Base-by-base conservation (phyloP, 345 rosid genomes). In the Populus tremula region DNA sequence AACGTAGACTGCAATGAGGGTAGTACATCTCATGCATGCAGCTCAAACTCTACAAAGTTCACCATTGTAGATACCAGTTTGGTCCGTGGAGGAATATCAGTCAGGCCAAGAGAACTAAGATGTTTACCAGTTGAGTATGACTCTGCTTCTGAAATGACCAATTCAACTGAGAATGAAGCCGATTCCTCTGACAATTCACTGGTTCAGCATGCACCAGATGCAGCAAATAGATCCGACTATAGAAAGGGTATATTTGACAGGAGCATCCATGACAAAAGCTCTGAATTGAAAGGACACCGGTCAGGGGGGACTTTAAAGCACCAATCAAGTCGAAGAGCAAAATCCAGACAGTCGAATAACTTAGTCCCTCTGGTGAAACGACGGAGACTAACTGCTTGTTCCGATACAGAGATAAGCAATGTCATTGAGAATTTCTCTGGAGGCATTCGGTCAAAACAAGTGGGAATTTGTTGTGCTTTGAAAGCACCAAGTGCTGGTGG, bases 11-110 rank as follows among this genome's bases (percentile, higher is more conserved):
- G 67, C 45, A 70, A 50, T 53, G 75, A 79, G 70, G 73, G 45
- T 41, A 70, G 39, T 56, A 62, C 25, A 71, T 54, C 36, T 18
- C 61, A 75, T 75, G 71, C 59, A 61, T 54, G 63, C 33, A 31
- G 49, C 74, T 72, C 77, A 67, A 82, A 80, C 27, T 49, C 67
- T 70, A 62, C 77, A 75, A 85, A 86, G 77, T 87, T 89, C 66
- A 84, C 87, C 38, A 75, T 92, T 71, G 83, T 92, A 69, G 93
- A 89, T 76, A 87, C 92, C 65, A 92, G 97, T 86, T 72, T 83
- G 76, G 56, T 81, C 27, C 70, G 74, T 80, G 82, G 82, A 73
- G 86, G 81, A 54, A 88, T 81, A 31, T 45, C 79, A 23, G 81
- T 78, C 20, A 83, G 77, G 56, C 69, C 82, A 39, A 86, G 88